Conservation (phyloP, 768 basidiomycete species). For the Boletellus sp. region DNA sequence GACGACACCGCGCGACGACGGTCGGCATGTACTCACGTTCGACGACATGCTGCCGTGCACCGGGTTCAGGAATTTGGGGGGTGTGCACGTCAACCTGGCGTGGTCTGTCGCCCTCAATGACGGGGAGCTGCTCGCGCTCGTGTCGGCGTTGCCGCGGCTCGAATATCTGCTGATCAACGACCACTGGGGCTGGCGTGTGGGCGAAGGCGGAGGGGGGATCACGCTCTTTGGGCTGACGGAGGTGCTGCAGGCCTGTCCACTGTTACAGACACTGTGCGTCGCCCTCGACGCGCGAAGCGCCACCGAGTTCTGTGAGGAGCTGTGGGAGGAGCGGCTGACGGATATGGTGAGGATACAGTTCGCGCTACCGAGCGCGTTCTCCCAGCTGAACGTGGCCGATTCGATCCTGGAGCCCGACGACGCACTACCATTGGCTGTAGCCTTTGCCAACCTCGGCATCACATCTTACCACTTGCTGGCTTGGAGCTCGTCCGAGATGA, state of each 20-base stretch:
- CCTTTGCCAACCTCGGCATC: not conserved
- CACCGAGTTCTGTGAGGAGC: not conserved
- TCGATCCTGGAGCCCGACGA: not conserved
- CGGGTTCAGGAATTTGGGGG: not conserved
- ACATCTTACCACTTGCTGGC: not conserved
- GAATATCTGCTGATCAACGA: slow-evolving; percentile 6
- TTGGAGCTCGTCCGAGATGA: not conserved
- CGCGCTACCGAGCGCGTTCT: not conserved
- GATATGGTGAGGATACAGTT: too few species aligned
- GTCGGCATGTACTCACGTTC: not conserved
- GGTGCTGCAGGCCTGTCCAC: not conserved
- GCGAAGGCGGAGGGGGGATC: not conserved
- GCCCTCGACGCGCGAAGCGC: not conserved
- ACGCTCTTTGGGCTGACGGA: slow-evolving; percentile 1
- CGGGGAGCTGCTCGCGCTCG: slow-evolving; percentile 5
- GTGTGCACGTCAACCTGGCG: slow-evolving; percentile 1
- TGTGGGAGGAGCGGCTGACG: not conserved
- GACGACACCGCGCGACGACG: not conserved
- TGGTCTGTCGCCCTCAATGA: slow-evolving; percentile 3
- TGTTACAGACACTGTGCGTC: slow-evolving; percentile 1
- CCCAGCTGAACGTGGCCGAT: not conserved
- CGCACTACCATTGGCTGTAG: not conserved
- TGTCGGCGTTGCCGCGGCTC: slow-evolving; percentile 7
- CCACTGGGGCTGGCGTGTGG: slow-evolving; percentile 8
- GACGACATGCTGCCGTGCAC: not conserved